A percentile compares a stretch with the other conserved stretches of the same genome.
Evolutionary conservation across 441 rosid species (phyloP).

Genomic region (Croton setiger): DNA sequence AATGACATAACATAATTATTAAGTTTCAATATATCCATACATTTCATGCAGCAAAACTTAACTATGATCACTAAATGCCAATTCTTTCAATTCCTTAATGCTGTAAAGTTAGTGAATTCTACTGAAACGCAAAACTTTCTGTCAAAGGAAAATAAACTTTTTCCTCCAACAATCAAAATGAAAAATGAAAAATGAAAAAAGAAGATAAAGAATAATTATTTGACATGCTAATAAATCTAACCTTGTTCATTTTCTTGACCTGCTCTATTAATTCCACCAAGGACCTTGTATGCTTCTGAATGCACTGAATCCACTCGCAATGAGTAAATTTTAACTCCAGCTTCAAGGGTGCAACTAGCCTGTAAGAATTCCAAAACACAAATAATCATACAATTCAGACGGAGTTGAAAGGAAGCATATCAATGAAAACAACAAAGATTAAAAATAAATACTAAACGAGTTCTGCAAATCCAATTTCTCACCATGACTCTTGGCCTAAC

Average conservation of each 20-base stretch:
- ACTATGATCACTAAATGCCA: not conserved
- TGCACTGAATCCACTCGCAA: constrained; percentile 86
- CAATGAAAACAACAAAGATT: not conserved
- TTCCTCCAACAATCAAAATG: not conserved
- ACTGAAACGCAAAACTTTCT: not conserved
- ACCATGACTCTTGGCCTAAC: not conserved
- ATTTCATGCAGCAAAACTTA: not conserved
- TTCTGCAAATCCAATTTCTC: not conserved
- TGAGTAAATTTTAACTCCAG: constrained; percentile 93
- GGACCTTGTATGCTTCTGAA: constrained; percentile 93
- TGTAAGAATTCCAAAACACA: constrained; percentile 23
- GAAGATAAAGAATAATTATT: not conserved
- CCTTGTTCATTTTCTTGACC: constrained; percentile 67
- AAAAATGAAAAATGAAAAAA: not conserved
- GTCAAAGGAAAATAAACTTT: not conserved
- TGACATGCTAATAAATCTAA: constrained; percentile 26
- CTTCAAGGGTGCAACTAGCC: constrained; percentile 98
- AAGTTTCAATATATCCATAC: not conserved
- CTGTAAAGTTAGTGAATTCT: not conserved
- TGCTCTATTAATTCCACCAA: constrained; percentile 83
- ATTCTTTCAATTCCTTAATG: not conserved
- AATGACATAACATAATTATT: not conserved
- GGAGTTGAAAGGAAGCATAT: not conserved
- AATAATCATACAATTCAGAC: not conserved
- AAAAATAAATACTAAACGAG: not conserved